These are phyloP conservation scores for Kondoa malvinella DNA, from an alignment of 768 basidiomycete species.

Conservation along the genomic window DNA sequence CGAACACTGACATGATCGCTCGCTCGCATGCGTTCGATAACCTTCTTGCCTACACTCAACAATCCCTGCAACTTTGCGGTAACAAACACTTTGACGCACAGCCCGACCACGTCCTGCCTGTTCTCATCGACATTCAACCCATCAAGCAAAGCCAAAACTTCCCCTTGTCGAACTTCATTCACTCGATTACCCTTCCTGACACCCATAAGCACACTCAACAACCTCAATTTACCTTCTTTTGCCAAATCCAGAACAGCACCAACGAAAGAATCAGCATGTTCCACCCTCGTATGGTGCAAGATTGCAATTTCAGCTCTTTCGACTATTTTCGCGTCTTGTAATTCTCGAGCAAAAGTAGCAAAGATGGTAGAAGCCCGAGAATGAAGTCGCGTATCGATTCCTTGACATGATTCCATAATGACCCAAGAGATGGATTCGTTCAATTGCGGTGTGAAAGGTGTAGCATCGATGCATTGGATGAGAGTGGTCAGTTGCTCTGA, in stretches of 20 bases:
- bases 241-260: conserved; percentile 1
- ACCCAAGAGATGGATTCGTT: conserved; percentile 9
- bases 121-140: neutral
- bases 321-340: neutral
- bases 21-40: neutral
- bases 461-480: neutral
- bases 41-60: neutral
- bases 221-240: neutral
- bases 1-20: neutral
- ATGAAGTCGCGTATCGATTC: conserved; percentile 9
- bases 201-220: neutral
- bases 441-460: neutral
- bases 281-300: neutral
- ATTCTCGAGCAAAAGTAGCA: neutral
- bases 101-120: neutral
- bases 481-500: conserved; percentile 2
- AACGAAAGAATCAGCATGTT: conserved; percentile 1
- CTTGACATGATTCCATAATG: conserved; percentile 11
- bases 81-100: neutral
- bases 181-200: neutral
- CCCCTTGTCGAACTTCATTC: neutral
- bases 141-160: neutral
- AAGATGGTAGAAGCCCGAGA: conserved; percentile 7
- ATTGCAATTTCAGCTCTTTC: conserved; percentile 5
- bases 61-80: neutral